phyloP scores from a whole-genome alignment of 306 rosid species.

The Medicago arabica region DNA sequence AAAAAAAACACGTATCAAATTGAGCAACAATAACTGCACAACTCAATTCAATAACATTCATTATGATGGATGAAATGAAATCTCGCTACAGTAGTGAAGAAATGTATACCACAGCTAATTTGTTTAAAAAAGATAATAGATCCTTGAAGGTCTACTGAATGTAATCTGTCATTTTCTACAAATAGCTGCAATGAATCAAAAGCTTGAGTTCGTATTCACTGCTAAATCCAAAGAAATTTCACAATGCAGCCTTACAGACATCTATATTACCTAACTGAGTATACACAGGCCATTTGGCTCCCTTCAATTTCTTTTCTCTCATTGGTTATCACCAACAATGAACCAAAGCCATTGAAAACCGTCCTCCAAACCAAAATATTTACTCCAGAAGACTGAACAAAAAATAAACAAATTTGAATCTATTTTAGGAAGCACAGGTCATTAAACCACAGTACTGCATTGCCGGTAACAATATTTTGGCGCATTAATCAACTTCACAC shows the following conservation, averaged over 20 bases:
- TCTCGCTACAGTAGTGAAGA: neutral
- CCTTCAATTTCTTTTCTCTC: slow-evolving; percentile 15
- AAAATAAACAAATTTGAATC: neutral
- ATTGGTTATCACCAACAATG: slow-evolving; percentile 8
- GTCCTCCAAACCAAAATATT: slow-evolving; percentile 29
- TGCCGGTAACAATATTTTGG: slow-evolving; percentile 17
- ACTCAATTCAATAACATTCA: neutral
- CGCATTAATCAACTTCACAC: slow-evolving; percentile 26
- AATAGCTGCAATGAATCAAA: neutral
- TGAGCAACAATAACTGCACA: neutral
- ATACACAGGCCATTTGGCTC: neutral
- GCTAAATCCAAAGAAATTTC: slow-evolving; percentile 28
- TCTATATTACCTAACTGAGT: slow-evolving; percentile 1
- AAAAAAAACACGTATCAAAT: no score
- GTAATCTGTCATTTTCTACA: neutral
- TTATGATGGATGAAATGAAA: neutral
- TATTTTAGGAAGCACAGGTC: neutral
- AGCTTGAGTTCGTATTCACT: neutral
- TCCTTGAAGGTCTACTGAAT: neutral
- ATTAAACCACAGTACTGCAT: neutral
- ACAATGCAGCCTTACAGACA: neutral
- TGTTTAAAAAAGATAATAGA: neutral
- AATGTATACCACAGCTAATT: neutral
- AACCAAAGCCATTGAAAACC: slow-evolving; percentile 12
- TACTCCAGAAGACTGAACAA: slow-evolving; percentile 18